Evolutionary conservation across 495 filamentous ascomycete genomes (phyloP).

Genomic region (Aspergillus kassunensis): DNA sequence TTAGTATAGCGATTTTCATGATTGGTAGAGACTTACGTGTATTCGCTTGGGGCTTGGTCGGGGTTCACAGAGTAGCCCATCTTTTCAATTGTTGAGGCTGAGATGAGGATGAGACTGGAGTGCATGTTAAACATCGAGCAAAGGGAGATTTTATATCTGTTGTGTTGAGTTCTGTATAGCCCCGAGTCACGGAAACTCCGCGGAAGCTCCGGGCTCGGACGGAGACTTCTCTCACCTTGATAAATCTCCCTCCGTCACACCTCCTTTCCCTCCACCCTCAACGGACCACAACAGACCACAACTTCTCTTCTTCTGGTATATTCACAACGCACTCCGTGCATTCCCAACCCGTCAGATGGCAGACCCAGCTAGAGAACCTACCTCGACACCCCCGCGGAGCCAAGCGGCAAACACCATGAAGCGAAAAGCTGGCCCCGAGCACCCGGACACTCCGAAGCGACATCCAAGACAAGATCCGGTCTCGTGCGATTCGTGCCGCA

Average conservation of each 20-base stretch:
- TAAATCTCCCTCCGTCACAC: not conserved
- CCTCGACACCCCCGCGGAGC: constrained; percentile 3
- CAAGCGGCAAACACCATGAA: constrained; percentile 22
- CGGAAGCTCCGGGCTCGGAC: constrained; percentile 16
- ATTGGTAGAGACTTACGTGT: constrained; percentile 17
- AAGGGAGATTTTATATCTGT: not conserved
- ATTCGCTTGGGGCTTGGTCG: constrained; percentile 17
- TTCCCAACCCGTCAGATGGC: no score
- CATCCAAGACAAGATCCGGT: constrained; percentile 44
- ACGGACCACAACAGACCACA: no score
- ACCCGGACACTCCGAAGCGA: constrained; percentile 12
- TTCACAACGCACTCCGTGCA: no score
- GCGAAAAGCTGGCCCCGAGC: constrained; percentile 12
- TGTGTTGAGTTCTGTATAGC: not conserved
- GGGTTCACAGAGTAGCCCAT: not conserved
- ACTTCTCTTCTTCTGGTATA: no score
- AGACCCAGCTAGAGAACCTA: not conserved
- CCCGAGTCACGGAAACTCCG: constrained; percentile 11
- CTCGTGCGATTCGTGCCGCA: constrained; percentile 43
- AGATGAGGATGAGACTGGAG: no score
- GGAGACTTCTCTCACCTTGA: not conserved
- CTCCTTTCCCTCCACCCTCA: not conserved
- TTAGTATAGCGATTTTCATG: not conserved
- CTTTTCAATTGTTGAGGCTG: not conserved
- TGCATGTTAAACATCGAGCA: no score